These are phyloP conservation scores for Achlya hypogyna DNA, from an alignment of 352 stramenopile genomes.

Conservation along the genomic window DNA sequence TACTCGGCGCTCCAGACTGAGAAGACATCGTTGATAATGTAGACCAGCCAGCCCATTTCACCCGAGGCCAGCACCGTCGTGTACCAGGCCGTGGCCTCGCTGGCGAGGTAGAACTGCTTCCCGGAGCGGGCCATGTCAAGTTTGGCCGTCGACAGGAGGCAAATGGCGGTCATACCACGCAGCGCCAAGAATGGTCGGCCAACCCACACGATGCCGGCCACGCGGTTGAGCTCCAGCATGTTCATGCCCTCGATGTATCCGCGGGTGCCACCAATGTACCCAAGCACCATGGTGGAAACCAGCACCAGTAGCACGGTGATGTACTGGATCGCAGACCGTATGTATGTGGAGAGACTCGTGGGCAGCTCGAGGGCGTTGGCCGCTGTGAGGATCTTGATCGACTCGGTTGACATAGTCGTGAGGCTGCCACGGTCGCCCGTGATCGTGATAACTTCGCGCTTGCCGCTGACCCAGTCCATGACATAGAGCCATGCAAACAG, in stretches of 20 bases:
- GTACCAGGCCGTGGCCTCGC: constrained; percentile 8
- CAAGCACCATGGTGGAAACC: not conserved
- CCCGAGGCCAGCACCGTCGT: not conserved
- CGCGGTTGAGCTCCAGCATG: not conserved
- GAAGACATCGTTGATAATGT: constrained; percentile 7
- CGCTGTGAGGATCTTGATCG: no score
- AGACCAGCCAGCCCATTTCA: constrained; percentile 9
- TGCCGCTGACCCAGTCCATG: no score
- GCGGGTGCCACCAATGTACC: not conserved
- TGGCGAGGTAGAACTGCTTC: no score
- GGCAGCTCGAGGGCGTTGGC: no score
- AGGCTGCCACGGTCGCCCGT: no score
- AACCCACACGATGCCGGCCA: constrained; percentile 8
- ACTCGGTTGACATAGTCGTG: no score
- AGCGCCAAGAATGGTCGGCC: not conserved
- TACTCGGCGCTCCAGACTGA: not conserved
- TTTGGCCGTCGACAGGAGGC: not conserved
- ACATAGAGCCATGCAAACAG: no score
- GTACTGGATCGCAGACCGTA: no score
- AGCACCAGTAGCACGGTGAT: no score
- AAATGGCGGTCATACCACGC: not conserved
- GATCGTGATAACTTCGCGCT: no score
- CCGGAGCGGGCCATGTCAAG: not conserved
- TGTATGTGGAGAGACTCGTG: no score
- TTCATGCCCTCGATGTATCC: not conserved